Conservation (phyloP, 139 green algal genomes). For the Gonium pectorale region DNA sequence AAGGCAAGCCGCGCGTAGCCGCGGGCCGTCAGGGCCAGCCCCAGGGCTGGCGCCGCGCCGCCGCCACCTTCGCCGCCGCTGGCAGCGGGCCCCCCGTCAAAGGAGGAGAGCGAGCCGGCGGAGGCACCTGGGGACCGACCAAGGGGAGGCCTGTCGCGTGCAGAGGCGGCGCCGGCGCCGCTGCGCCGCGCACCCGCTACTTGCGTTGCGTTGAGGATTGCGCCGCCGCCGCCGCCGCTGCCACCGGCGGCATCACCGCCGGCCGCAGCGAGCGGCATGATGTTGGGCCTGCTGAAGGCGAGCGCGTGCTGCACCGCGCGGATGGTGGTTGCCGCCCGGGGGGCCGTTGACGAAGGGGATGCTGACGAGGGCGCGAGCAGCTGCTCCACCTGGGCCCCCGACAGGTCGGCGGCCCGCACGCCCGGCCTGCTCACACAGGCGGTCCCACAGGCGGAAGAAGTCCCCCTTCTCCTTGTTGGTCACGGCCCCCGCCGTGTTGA, state of each 20-base stretch:
- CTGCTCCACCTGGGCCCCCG: not conserved
- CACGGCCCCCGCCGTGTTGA: not conserved
- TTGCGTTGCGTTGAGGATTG: not conserved
- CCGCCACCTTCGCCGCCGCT: not conserved
- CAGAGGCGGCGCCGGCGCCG: not conserved
- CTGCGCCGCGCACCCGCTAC: not conserved
- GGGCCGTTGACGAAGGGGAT: not conserved
- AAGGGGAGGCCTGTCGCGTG: too few species aligned
- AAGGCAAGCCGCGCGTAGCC: not conserved
- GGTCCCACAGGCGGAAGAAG: conserved; percentile 5
- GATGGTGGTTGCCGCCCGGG: not conserved
- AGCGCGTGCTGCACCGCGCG: conserved; percentile 8
- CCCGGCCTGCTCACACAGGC: not conserved
- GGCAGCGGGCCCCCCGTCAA: not conserved
- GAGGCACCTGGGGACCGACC: too few species aligned
- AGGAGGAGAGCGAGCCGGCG: too few species aligned
- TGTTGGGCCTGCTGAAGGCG: not conserved
- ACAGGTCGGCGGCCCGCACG: not conserved
- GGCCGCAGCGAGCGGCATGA: not conserved
- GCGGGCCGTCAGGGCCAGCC: not conserved
- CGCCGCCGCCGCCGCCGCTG: not conserved
- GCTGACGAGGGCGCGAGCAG: not conserved
- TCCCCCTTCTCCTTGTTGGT: not conserved
- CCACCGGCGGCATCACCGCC: not conserved
- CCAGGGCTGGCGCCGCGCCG: not conserved